phyloP scores from a whole-genome alignment of 306 rosid genomes.

The Adenanthera pavonina region DNA sequence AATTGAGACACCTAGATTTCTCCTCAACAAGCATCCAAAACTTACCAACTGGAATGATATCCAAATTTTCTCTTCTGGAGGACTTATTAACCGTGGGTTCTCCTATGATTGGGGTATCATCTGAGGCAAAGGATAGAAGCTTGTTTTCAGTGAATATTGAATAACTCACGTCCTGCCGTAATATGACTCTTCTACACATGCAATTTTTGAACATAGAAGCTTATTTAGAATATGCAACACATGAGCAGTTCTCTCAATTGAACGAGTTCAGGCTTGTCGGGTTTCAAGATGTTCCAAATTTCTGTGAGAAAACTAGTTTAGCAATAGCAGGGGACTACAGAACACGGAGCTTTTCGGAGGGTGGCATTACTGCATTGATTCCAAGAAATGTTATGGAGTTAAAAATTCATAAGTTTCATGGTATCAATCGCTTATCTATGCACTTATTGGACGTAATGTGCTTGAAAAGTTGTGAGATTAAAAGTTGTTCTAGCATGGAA shows the following conservation, averaged over 20 bases:
- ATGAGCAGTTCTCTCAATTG: too few species aligned
- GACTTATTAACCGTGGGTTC: not conserved
- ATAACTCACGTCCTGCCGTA: not conserved
- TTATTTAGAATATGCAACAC: too few species aligned
- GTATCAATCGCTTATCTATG: not conserved
- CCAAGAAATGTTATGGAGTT: not conserved
- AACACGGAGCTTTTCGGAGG: too few species aligned
- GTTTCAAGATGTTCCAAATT: too few species aligned
- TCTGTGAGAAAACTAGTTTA: too few species aligned
- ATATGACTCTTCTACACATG: too few species aligned
- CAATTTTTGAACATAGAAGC: too few species aligned
- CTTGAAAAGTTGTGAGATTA: not conserved
- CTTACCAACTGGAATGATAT: not conserved
- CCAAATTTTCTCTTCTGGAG: not conserved
- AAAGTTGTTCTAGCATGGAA: not conserved
- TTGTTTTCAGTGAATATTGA: not conserved
- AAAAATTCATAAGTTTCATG: too few species aligned
- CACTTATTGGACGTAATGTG: not conserved
- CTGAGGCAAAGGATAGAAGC: too few species aligned
- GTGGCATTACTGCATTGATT: not conserved
- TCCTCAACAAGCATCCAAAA: not conserved
- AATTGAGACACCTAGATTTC: slow-evolving; percentile 32
- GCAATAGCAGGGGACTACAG: too few species aligned
- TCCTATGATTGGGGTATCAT: not conserved
- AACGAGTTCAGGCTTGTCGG: too few species aligned